Evolutionary conservation across 176 grass and related monocot genomes (phyloP), one percentile per base, ranked within the genome.

Genomic region (Carex pumila): DNA sequence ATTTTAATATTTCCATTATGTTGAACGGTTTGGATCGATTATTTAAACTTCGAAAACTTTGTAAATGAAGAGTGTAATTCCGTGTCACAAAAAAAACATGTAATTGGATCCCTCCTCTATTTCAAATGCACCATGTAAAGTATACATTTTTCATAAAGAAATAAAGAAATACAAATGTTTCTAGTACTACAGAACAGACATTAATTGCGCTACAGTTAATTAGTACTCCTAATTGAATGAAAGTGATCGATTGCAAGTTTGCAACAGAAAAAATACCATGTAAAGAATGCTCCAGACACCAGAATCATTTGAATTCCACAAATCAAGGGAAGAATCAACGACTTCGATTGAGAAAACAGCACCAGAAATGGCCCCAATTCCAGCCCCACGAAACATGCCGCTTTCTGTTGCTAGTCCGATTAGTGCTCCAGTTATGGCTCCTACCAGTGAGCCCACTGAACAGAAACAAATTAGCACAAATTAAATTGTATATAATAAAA

Each of bases 301-400:
- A 71, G 90, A 91, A 71, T 88, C 90, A 85, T 37, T 71, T 63
- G 90, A 84, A 43, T 82, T 87, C 94, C 94, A 97, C 77, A 92
- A 85, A 84, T 94, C 89, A 17, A 87, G 79, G 34, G 90, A 94
- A 31, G 92, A 91, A 65, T 97, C 90, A 3, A 89, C 84, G 45
- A 90, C 90, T 89, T 97, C 94, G 21, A 97, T 91, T 31, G 92
- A 87, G 94, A 97, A 94, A 45, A 97, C 89, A 80, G 94, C 94
- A 61, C 94, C 94, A 78, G 94, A 97, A 65, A 94, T 92, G 79
- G 94, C 94, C 14, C 94, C 94, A 78, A 97, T 92, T 84, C 89
- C 92, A 73, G 94, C 89, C 41, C 92, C 90, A 21, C 93, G 82
- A 67, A 92, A 78, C 63, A 92, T 67, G 7, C 93, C 93, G 37